Conservation (phyloP, 2,329 filamentous ascomycete genomes). For the Xenoacremonium recifei region DNA sequence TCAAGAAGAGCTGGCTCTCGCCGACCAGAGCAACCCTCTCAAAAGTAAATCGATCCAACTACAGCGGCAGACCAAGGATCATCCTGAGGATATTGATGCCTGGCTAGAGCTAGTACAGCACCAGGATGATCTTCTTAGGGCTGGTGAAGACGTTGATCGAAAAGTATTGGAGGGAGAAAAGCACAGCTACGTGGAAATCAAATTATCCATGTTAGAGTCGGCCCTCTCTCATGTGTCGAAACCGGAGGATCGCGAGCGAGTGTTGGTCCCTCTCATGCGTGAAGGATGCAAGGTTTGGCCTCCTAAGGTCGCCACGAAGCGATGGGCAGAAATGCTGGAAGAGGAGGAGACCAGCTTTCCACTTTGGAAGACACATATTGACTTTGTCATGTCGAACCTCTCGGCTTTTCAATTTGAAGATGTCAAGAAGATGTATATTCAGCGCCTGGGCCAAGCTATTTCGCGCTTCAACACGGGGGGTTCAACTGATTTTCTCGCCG, state of each 20-base stretch:
- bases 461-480: slow-evolving; percentile 6
- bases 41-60: slow-evolving; percentile 60
- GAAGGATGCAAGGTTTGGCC: slow-evolving; percentile 78
- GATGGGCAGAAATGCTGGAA: slow-evolving; percentile 58
- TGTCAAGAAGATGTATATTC: slow-evolving; percentile 57
- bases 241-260: slow-evolving; percentile 50
- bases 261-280: slow-evolving; percentile 68
- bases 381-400: slow-evolving; percentile 70
- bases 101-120: slow-evolving; percentile 81
- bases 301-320: slow-evolving; percentile 53
- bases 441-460: slow-evolving; percentile 40
- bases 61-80: slow-evolving; percentile 59
- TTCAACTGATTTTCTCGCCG: slow-evolving; percentile 15
- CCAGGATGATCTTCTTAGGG: slow-evolving; percentile 66
- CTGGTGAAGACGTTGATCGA: slow-evolving; percentile 42
- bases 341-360: slow-evolving; percentile 39
- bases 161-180: slow-evolving; percentile 58
- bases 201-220: slow-evolving; percentile 75
- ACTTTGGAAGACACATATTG: slow-evolving; percentile 72
- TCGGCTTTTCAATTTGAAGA: slow-evolving; percentile 66
- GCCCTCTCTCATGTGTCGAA: slow-evolving; percentile 60
- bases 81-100: slow-evolving; percentile 64
- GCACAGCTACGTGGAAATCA: slow-evolving; percentile 73
- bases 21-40: slow-evolving; percentile 42
- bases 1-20: slow-evolving; percentile 33